These are phyloP conservation scores for Heimioporus sp. DNA, from an alignment of 768 basidiomycete genomes.

Conservation along the genomic window DNA sequence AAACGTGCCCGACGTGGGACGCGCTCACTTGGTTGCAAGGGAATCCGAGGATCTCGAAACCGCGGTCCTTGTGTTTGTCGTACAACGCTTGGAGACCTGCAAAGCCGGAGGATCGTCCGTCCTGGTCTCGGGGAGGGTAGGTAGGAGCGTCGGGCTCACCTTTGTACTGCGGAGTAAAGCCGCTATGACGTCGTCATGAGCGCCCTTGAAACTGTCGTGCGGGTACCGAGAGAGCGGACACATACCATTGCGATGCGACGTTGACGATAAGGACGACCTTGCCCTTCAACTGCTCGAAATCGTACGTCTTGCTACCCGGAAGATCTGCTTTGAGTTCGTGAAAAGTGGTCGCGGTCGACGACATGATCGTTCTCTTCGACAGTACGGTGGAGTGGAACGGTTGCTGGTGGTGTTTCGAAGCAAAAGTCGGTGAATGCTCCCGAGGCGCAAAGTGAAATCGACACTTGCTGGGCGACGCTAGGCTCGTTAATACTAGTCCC, in stretches of 20 bases:
- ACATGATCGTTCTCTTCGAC: slow-evolving; percentile 20
- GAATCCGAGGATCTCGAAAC: slow-evolving; percentile 81
- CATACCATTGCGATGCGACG: slow-evolving; percentile 67
- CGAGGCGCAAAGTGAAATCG: background rate
- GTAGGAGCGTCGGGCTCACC: slow-evolving; percentile 36
- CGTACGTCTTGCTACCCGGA: slow-evolving; percentile 52
- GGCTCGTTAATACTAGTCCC: background rate
- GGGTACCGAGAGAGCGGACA: background rate
- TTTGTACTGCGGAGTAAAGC: slow-evolving; percentile 82
- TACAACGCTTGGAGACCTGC: slow-evolving; percentile 76
- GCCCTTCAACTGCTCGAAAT: slow-evolving; percentile 69
- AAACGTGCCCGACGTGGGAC: no score
- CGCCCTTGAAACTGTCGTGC: background rate
- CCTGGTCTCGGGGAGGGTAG: background rate
- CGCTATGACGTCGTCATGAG: slow-evolving; percentile 40
- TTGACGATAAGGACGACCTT: slow-evolving; percentile 81
- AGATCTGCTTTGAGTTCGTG: slow-evolving; percentile 67
- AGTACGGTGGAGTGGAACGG: slow-evolving; percentile 8
- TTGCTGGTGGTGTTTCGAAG: slow-evolving; percentile 3
- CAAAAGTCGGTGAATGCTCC: background rate
- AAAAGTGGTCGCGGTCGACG: slow-evolving; percentile 41
- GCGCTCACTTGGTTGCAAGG: slow-evolving; percentile 78
- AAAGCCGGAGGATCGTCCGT: background rate
- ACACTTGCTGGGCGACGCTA: background rate
- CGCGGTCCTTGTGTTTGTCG: slow-evolving; percentile 77